phyloP scores from a whole-genome alignment of 352 stramenopile species.

The Phytophthora chlamydospora region DNA sequence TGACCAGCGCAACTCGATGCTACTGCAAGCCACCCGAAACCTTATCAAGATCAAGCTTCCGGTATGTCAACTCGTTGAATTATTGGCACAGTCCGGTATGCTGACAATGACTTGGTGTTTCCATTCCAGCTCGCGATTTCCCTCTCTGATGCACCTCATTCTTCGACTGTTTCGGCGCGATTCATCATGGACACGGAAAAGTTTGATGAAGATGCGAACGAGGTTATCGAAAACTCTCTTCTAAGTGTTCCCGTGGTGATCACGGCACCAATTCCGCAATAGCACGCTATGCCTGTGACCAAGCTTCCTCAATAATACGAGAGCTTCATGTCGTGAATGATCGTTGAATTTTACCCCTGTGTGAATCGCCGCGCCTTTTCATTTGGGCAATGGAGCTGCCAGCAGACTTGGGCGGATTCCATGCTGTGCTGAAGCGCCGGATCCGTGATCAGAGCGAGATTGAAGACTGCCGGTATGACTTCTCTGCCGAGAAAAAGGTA shows the following conservation, averaged over 20 bases:
- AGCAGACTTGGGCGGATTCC: conserved; percentile 49
- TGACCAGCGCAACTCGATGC: conserved; percentile 50
- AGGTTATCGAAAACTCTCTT: conserved; percentile 63
- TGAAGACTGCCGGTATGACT: conserved; percentile 38
- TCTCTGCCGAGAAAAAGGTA: conserved; percentile 30
- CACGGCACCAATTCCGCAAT: conserved; percentile 37
- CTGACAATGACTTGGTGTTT: background rate
- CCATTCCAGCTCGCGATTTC: conserved; percentile 28
- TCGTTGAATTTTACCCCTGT: background rate
- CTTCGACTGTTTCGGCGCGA: conserved; percentile 36
- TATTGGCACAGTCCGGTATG: background rate
- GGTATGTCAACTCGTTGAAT: conserved; percentile 22
- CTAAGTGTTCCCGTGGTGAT: conserved; percentile 62
- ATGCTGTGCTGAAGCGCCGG: conserved; percentile 54
- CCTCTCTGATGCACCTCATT: background rate
- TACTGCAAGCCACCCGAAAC: conserved; percentile 58
- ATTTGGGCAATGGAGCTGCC: conserved; percentile 45
- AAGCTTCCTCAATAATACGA: conserved; percentile 10
- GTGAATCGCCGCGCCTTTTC: conserved; percentile 31
- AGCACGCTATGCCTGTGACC: conserved; percentile 1
- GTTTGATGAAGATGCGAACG: conserved; percentile 62
- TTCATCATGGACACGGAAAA: conserved; percentile 72
- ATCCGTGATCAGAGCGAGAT: conserved; percentile 66
- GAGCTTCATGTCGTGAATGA: conserved; percentile 1
- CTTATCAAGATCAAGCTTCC: conserved; percentile 61